Percentiles rank a stretch among this genome's conserved stretches.
phyloP scores from a whole-genome alignment of 2,329 filamentous ascomycete genomes.

The Pseudogymnoascus sp. region DNA sequence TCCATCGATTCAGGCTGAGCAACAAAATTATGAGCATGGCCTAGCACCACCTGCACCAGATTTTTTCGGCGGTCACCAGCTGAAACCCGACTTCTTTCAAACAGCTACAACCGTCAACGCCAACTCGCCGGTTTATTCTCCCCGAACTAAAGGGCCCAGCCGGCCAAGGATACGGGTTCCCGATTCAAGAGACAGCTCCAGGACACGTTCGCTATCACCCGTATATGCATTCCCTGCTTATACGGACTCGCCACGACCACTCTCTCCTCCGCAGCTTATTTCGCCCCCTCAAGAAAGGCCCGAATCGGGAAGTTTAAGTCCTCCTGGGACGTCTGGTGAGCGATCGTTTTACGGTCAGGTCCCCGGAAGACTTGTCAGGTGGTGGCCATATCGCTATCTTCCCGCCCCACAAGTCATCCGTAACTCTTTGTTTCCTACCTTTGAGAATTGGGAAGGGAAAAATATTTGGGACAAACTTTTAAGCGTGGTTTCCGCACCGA shows the following conservation, averaged over 20 bases:
- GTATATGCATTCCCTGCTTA: conserved; percentile 27
- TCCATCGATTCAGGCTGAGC: conserved; percentile 22
- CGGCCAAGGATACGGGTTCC: conserved; percentile 26
- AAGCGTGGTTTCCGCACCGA: conserved; percentile 77
- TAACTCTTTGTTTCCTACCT: conserved; percentile 76
- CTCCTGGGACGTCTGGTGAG: conserved; percentile 1
- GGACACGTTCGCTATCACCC: conserved; percentile 23
- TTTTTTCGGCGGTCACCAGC: conserved; percentile 29
- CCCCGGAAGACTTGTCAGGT: conserved; percentile 42
- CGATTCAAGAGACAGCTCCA: conserved; percentile 25
- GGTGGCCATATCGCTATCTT: conserved; percentile 75
- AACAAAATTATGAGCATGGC: conserved; percentile 31
- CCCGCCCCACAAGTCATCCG: conserved; percentile 65
- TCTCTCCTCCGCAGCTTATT: conserved; percentile 16
- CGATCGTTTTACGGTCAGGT: conserved; percentile 20
- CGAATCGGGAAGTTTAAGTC: neutral
- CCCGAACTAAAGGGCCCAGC: conserved; percentile 15
- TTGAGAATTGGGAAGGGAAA: conserved; percentile 76
- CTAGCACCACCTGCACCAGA: conserved; percentile 36
- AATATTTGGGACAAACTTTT: conserved; percentile 76
- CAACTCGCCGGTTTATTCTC: conserved; percentile 15
- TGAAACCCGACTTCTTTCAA: conserved; percentile 27
- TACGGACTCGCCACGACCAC: conserved; percentile 26
- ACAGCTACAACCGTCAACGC: neutral
- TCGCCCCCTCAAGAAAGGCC: neutral